Percentiles rank a stretch among this genome's conserved stretches.
phyloP scores from a whole-genome alignment of 148 eudicot genomes.

The Vaccinium vitisidaea region DNA sequence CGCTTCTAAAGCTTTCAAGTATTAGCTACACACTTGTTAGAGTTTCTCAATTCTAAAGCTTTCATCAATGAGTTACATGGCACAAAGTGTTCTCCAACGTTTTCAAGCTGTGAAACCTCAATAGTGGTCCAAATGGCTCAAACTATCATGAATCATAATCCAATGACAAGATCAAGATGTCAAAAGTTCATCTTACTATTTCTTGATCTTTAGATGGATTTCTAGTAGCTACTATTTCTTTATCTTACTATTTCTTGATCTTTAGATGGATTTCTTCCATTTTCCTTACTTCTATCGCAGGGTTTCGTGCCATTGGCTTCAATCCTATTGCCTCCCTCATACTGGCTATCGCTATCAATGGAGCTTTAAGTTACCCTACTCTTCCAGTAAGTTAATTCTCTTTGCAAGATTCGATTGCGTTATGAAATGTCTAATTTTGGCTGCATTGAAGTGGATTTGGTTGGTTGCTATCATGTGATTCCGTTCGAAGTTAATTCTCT shows the following conservation, averaged over 20 bases:
- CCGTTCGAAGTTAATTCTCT: neutral
- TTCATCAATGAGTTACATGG: neutral
- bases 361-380: conserved; percentile 67
- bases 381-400: conserved; percentile 62
- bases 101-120: neutral
- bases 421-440: neutral
- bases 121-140: neutral
- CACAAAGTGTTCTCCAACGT: neutral
- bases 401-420: neutral
- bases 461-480: neutral
- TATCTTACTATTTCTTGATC: no score
- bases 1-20: neutral
- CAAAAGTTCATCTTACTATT: no score
- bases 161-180: no score
- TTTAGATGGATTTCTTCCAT: neutral
- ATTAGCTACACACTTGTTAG: neutral
- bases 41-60: neutral
- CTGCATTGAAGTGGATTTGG: neutral
- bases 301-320: conserved; percentile 70
- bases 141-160: no score
- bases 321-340: conserved; percentile 51
- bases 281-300: conserved; percentile 25
- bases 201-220: neutral
- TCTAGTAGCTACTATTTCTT: no score
- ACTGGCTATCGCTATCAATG: conserved; percentile 48